A percentile compares a stretch with the other conserved stretches of the same genome.
Evolutionary conservation across 2,329 filamentous ascomycete species (phyloP).

Genomic region (Phialocephala sp.): DNA sequence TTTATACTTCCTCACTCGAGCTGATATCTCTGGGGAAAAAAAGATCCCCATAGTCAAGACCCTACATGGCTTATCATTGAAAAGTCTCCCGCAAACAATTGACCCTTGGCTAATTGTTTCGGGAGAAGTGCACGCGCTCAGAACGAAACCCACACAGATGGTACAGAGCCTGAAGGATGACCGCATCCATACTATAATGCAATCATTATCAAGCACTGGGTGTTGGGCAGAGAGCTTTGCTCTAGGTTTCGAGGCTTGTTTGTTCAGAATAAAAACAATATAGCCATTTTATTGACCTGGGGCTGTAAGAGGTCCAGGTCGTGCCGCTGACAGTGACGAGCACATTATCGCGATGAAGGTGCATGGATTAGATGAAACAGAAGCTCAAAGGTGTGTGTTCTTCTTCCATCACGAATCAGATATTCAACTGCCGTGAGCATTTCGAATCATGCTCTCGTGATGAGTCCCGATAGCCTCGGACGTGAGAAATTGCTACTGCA

Average conservation of each 20-base stretch:
- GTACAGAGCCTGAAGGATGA: constrained; percentile 15
- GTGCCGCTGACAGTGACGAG: not conserved
- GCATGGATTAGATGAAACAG: not conserved
- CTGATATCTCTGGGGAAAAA: not conserved
- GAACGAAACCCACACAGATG: constrained; percentile 7
- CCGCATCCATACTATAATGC: not conserved
- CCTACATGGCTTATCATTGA: not conserved
- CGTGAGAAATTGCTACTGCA: not conserved
- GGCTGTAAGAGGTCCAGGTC: not conserved
- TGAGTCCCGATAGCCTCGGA: too few relatives aligned
- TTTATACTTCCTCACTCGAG: constrained; percentile 11
- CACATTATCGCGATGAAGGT: not conserved
- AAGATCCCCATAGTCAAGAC: not conserved
- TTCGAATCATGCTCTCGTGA: not conserved
- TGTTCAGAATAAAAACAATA: constrained; percentile 4
- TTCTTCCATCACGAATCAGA: constrained; percentile 1
- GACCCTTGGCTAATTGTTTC: not conserved
- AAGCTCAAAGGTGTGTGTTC: not conserved
- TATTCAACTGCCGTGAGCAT: constrained; percentile 3
- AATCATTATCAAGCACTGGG: not conserved
- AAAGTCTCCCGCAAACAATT: not conserved
- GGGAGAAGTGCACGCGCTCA: constrained; percentile 8
- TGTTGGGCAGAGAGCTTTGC: not conserved
- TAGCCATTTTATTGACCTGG: constrained; percentile 13
- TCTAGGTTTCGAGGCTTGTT: constrained; percentile 4